Evolutionary conservation across 169 alveolate genomes (phyloP).

Genomic region (Eimeria sp.): DNA sequence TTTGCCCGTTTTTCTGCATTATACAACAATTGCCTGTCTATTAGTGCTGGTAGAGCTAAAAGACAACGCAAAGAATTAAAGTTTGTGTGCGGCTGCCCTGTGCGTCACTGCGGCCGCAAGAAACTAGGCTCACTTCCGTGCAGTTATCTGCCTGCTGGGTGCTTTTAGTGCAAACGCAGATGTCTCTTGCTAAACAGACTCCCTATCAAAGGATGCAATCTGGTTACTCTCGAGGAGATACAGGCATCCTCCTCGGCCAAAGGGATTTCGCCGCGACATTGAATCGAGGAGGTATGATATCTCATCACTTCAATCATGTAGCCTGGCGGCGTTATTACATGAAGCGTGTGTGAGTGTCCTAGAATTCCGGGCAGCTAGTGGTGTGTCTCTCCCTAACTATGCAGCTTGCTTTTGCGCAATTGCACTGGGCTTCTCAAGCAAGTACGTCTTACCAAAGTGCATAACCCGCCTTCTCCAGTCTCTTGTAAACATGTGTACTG

Average conservation of each 20-base stretch:
- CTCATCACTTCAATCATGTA: neutral
- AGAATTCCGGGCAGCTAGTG: neutral
- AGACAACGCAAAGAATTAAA: too few relatives aligned
- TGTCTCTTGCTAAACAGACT: constrained; percentile 55
- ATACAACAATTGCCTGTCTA: neutral
- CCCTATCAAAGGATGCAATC: constrained; percentile 43
- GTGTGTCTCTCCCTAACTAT: neutral
- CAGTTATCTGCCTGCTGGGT: neutral
- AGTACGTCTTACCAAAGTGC: neutral
- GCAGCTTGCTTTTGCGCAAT: neutral
- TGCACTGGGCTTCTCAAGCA: neutral
- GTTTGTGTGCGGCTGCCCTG: neutral
- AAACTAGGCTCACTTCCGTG: neutral
- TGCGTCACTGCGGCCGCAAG: neutral
- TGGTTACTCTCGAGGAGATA: constrained; percentile 21
- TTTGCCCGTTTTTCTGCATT: neutral
- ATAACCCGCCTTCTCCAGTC: neutral
- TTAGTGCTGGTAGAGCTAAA: neutral
- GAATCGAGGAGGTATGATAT: constrained; percentile 25
- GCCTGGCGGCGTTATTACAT: neutral
- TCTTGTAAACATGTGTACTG: neutral
- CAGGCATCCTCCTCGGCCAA: constrained; percentile 60
- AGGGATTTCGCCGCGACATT: constrained; percentile 58
- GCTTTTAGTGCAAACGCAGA: constrained; percentile 50
- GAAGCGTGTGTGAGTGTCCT: neutral